These are phyloP conservation scores for Tetrapisispora pingtungensis DNA, from an alignment of 805 yeast species.

Conservation along the genomic window DNA sequence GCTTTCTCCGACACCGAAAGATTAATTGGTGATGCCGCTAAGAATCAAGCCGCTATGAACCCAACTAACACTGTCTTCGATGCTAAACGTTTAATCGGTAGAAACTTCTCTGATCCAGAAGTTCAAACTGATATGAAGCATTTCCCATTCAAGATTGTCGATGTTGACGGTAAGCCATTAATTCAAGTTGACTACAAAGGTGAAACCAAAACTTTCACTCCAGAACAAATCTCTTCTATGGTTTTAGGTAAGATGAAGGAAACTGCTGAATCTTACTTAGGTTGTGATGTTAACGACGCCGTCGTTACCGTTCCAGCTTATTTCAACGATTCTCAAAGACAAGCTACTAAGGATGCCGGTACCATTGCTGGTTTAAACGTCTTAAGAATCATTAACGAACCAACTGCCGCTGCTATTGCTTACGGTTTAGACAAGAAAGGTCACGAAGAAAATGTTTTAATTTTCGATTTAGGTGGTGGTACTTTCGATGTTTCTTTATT, in stretches of 20 bases:
- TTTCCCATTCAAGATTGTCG: conserved; percentile 75
- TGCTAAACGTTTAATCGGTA: conserved; percentile 86
- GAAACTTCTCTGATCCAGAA: conserved; percentile 49
- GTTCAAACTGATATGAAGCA: conserved; percentile 56
- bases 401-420: conserved; percentile 96
- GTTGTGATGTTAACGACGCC: conserved; percentile 76
- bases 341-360: conserved; percentile 96
- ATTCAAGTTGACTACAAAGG: conserved; percentile 84
- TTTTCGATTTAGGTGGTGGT: conserved; percentile 98
- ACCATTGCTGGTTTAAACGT: conserved; percentile 90
- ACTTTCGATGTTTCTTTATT: conserved; percentile 94
- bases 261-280: conserved; percentile 86
- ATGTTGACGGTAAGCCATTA: conserved; percentile 76
- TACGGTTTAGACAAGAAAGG: conserved; percentile 73
- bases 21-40: conserved; percentile 94
- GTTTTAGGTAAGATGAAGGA: conserved; percentile 85
- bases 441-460: conserved; percentile 78
- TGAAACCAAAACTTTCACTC: conserved; percentile 76
- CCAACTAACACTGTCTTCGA: conserved; percentile 90
- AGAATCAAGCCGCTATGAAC: conserved; percentile 97
- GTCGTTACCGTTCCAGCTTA: conserved; percentile 94
- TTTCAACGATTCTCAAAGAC: conserved; percentile 94
- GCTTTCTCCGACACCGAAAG: conserved; percentile 95
- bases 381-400: conserved; percentile 89
- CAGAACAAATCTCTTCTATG: conserved; percentile 94